phyloP scores from a whole-genome alignment of 495 filamentous ascomycete species.

The Lindgomyces ingoldianus region DNA sequence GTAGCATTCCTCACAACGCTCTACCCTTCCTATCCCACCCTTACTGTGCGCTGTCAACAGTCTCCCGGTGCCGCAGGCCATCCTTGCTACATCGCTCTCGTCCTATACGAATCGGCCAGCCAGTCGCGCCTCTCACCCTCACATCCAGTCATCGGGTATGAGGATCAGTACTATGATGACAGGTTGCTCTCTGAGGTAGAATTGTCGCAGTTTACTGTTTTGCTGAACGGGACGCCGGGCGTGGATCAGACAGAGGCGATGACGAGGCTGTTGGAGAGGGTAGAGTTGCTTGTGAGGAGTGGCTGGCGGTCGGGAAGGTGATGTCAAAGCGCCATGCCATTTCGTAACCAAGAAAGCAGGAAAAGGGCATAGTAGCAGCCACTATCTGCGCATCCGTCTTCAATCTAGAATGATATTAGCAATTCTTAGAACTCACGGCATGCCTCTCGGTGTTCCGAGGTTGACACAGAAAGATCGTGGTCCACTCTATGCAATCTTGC shows the following conservation, averaged over 20 bases:
- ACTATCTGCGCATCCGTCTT: too few species aligned
- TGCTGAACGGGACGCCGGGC: conserved; percentile 14
- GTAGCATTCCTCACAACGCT: conserved; percentile 10
- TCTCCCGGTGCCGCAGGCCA: conserved; percentile 6
- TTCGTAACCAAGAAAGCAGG: too few species aligned
- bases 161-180: conserved; percentile 20
- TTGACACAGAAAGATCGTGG: too few species aligned
- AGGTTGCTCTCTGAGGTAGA: background rate
- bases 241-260: conserved; percentile 24
- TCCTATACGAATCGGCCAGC: conserved; percentile 4
- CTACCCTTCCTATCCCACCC: conserved; percentile 16
- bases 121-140: conserved; percentile 5
- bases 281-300: conserved; percentile 15
- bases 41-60: conserved; percentile 13
- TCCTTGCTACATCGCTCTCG: conserved; percentile 3
- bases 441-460: too few species aligned
- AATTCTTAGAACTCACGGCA: too few species aligned
- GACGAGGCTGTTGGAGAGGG: conserved; percentile 21
- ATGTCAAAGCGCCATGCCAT: too few species aligned
- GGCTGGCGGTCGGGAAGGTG: conserved; percentile 13
- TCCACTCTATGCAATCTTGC: too few species aligned
- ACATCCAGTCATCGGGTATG: conserved; percentile 16
- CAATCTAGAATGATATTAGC: too few species aligned
- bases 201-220: background rate
- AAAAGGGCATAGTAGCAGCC: too few species aligned